These are phyloP conservation scores for Ascoidea asiatica DNA, from an alignment of 805 yeast genomes.

Conservation along the genomic window DNA sequence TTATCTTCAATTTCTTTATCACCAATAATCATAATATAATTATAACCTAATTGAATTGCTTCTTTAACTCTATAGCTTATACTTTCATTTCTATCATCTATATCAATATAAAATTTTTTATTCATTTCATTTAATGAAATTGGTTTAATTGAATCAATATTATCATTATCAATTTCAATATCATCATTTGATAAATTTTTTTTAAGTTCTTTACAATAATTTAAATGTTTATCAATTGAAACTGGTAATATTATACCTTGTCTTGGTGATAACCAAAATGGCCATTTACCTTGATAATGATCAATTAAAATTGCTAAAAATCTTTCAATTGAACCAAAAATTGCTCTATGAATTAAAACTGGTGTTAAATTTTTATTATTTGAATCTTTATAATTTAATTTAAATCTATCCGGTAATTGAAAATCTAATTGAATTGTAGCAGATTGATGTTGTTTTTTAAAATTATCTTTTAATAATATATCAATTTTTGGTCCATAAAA, in stretches of 20 bases:
- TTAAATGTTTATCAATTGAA: conserved; percentile 40
- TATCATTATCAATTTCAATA: conserved; percentile 10
- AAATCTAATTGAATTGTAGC: conserved; percentile 94
- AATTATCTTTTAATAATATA: conserved; percentile 66
- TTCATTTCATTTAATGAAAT: conserved; percentile 36
- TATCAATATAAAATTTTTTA: conserved; percentile 56
- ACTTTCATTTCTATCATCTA: conserved; percentile 65
- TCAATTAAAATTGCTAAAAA: conserved; percentile 85
- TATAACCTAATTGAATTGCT: conserved; percentile 61
- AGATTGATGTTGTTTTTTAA: conserved; percentile 76
- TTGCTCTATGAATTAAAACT: conserved; percentile 93
- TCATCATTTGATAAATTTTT: conserved; percentile 21
- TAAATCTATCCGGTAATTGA: conserved; percentile 80
- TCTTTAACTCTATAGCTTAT: conserved; percentile 73
- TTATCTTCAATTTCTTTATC: conserved; percentile 60
- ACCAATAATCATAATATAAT: conserved; percentile 75
- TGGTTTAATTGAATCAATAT: conserved; percentile 22
- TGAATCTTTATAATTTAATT: conserved; percentile 49
- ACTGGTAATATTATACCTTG: conserved; percentile 82
- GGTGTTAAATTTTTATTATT: conserved; percentile 49
- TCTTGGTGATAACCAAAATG: conserved; percentile 91
- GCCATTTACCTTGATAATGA: conserved; percentile 90
- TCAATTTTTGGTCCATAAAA: conserved; percentile 95
- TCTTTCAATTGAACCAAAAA: conserved; percentile 88
- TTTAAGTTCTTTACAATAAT: conserved; percentile 37